phyloP scores from a whole-genome alignment of 2,329 filamentous ascomycete genomes.

The Fusarium humuli region DNA sequence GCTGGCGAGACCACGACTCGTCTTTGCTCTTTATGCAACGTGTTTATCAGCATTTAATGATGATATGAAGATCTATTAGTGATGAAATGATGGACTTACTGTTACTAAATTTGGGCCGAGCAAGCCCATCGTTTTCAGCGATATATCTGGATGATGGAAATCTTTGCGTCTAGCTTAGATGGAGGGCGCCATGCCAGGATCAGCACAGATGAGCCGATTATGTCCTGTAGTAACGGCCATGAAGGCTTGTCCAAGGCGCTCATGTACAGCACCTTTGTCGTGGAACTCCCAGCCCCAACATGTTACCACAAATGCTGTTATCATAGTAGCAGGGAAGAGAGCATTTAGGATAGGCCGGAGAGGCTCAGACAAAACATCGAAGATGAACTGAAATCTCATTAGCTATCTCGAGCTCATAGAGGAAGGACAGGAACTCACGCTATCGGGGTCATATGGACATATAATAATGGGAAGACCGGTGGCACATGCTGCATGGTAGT shows the following conservation, averaged over 20 bases:
- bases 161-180: not conserved
- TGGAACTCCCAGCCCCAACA: not conserved
- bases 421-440: not conserved
- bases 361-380: not conserved
- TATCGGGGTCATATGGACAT: not conserved
- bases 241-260: not conserved
- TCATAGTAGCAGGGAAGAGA: not conserved
- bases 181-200: not conserved
- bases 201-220: not conserved
- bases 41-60: too few species aligned
- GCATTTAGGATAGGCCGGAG: not conserved
- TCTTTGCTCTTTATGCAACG: too few species aligned
- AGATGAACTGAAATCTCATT: not conserved
- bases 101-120: not conserved
- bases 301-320: not conserved
- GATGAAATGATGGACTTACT: too few species aligned
- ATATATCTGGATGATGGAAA: not conserved
- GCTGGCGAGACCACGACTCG: not conserved
- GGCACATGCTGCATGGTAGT: not conserved
- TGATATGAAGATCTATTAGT: too few species aligned
- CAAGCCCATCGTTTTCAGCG: not conserved
- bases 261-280: not conserved
- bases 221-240: not conserved
- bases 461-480: not conserved
- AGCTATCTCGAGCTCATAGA: not conserved